Conservation (phyloP, 345 rosid species). For the Mangifera indica region DNA sequence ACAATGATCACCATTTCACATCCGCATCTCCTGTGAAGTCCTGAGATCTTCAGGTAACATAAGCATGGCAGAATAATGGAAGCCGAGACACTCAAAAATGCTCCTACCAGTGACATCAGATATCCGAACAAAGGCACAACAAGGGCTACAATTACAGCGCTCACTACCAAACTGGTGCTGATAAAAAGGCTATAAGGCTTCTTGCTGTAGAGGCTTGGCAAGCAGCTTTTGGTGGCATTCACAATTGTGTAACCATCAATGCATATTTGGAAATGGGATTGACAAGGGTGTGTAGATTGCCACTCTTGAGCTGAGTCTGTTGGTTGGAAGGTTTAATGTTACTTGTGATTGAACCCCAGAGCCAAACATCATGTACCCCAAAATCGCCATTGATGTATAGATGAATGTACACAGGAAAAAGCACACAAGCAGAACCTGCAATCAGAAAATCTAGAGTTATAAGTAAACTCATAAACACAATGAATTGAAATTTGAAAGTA, state of each 20-base stretch:
- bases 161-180: constrained; percentile 42
- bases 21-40: constrained; percentile 31
- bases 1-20: constrained; percentile 32
- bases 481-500: no score
- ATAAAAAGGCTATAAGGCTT: constrained; percentile 25
- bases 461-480: neutral
- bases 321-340: constrained; percentile 53
- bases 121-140: constrained; percentile 50
- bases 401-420: constrained; percentile 46
- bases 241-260: constrained; percentile 50
- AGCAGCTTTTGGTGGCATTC: constrained; percentile 34
- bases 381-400: constrained; percentile 51
- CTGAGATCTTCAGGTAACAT: constrained; percentile 57
- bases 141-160: constrained; percentile 51
- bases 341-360: constrained; percentile 44
- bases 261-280: constrained; percentile 63
- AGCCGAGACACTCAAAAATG: constrained; percentile 47
- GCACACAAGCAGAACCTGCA: constrained; percentile 55
- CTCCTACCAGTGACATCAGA: constrained; percentile 64
- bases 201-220: constrained; percentile 31
- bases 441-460: neutral
- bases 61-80: constrained; percentile 50
- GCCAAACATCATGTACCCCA: constrained; percentile 69
- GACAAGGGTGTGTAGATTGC: constrained; percentile 68
- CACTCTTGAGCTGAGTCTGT: constrained; percentile 46